A percentile compares a stretch with the other conserved stretches of the same genome.
phyloP scores from a whole-genome alignment of 139 green algal genomes.

The Tetradesmus lagerheimii region DNA sequence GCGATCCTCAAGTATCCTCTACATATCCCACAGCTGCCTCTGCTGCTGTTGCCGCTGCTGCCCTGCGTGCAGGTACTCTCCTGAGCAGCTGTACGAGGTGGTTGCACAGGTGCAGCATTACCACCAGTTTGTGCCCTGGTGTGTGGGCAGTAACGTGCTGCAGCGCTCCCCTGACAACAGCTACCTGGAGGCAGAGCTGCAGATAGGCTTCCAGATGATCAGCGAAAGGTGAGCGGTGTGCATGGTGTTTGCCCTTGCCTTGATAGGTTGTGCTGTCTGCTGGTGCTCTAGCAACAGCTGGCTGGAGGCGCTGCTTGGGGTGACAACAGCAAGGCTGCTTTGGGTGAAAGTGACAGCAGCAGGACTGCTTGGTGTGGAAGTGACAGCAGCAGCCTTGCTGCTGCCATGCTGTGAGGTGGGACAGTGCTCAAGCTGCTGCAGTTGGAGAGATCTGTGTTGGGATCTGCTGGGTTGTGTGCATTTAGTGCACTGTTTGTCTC shows the following conservation, averaged over 20 bases:
- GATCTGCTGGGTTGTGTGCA: no score
- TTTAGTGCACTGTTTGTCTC: no score
- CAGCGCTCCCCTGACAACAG: slow-evolving; percentile 1
- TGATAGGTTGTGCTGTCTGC: background rate
- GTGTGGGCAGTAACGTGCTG: slow-evolving; percentile 71
- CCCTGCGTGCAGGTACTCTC: slow-evolving; percentile 69
- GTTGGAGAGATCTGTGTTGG: background rate
- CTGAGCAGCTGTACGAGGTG: slow-evolving; percentile 86
- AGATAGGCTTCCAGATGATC: slow-evolving; percentile 90
- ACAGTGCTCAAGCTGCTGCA: background rate
- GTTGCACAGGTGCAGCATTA: slow-evolving; percentile 90
- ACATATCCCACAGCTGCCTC: background rate
- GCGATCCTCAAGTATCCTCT: background rate
- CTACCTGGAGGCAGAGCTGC: slow-evolving; percentile 93
- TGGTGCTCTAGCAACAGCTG: background rate
- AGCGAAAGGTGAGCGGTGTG: slow-evolving; percentile 49
- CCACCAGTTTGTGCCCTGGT: slow-evolving; percentile 94
- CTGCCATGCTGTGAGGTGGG: background rate
- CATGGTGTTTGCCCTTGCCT: background rate
- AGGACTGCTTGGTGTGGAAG: no score
- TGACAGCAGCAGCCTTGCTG: background rate
- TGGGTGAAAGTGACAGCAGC: background rate
- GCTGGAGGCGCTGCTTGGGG: background rate
- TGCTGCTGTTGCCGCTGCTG: background rate
- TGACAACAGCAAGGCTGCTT: background rate